These are phyloP conservation scores for Nicotiana benthamiana DNA, from an alignment of 257 asterid species.

Conservation along the genomic window DNA sequence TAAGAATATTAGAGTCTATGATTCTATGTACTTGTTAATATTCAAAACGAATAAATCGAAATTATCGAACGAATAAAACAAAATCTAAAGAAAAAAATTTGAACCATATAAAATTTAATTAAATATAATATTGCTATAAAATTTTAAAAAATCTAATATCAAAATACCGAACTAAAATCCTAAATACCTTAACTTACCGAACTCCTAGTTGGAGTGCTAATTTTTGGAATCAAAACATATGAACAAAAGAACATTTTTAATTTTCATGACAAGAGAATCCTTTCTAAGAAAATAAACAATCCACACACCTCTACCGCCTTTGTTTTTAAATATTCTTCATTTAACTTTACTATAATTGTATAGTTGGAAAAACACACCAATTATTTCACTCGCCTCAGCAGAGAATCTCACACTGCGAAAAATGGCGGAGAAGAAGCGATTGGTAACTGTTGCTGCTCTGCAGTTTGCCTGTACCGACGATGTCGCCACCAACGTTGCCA, in stretches of 20 bases:
- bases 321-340: not conserved
- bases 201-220: not conserved
- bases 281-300: not conserved
- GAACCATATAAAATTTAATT: too few relatives aligned
- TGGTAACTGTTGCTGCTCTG: constrained; percentile 67
- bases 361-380: not conserved
- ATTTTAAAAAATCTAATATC: too few relatives aligned
- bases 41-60: too few relatives aligned
- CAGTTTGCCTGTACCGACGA: constrained; percentile 92
- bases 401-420: not conserved
- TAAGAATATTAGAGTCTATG: too few relatives aligned
- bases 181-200: too few relatives aligned
- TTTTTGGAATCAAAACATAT: not conserved
- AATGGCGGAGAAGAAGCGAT: constrained; percentile 42
- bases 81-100: too few relatives aligned
- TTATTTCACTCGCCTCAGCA: not conserved
- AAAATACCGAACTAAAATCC: too few relatives aligned
- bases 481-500: constrained; percentile 59
- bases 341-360: too few relatives aligned
- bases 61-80: too few relatives aligned
- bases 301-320: not conserved
- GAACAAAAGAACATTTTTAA: not conserved
- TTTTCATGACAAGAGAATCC: not conserved
- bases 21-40: too few relatives aligned
- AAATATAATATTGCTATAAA: too few relatives aligned